Evolutionary conservation across 495 filamentous ascomycete species (phyloP).

Genomic region (Stereocaulon alpinum): DNA sequence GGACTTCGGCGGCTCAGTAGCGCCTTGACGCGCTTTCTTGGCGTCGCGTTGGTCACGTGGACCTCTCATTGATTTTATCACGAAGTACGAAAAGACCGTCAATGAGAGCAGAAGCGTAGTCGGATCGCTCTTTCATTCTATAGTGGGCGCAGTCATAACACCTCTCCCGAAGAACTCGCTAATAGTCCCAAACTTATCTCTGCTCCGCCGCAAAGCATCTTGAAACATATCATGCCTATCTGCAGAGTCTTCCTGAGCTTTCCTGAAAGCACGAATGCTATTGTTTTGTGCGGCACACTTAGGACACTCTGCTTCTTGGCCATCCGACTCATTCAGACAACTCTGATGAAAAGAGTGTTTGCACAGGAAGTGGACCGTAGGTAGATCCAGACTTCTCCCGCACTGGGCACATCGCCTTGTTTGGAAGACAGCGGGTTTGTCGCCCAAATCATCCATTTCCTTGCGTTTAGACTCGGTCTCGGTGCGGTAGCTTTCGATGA

Average conservation of each 20-base stretch:
- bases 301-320: conserved; percentile 70
- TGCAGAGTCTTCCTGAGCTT: conserved; percentile 76
- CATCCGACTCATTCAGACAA: conserved; percentile 59
- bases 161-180: conserved; percentile 92
- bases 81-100: not conserved
- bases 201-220: conserved; percentile 64
- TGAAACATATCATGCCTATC: conserved; percentile 86
- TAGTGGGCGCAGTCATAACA: conserved; percentile 52
- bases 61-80: not conserved
- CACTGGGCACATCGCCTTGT: conserved; percentile 78
- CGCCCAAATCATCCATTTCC: conserved; percentile 64
- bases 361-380: conserved; percentile 90
- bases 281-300: conserved; percentile 71
- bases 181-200: conserved; percentile 77
- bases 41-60: not conserved
- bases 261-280: conserved; percentile 75
- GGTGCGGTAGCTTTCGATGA: conserved; percentile 72
- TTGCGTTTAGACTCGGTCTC: conserved; percentile 72
- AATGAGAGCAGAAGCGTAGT: not conserved
- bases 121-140: conserved; percentile 14
- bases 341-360: conserved; percentile 92
- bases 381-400: conserved; percentile 62
- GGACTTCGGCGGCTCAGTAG: not conserved
- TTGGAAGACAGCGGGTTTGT: conserved; percentile 81
- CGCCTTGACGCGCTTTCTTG: not conserved